phyloP scores from a whole-genome alignment of 352 stramenopile genomes.

The Saprolegnia parasitica region DNA sequence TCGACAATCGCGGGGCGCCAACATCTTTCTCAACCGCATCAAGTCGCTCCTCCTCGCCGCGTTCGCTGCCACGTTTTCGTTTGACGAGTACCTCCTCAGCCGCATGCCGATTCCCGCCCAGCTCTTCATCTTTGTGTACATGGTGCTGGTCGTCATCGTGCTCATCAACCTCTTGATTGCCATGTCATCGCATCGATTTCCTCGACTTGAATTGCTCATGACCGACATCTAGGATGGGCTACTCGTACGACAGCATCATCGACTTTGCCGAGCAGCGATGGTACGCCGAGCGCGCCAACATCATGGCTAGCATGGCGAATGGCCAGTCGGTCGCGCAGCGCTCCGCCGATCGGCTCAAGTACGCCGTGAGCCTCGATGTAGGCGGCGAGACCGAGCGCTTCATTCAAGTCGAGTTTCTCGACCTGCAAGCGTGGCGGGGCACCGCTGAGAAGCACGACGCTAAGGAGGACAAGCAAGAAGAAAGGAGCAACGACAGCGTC shows the following conservation, averaged over 20 bases:
- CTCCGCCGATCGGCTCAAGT: constrained; percentile 3
- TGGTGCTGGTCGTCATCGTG: constrained; percentile 60
- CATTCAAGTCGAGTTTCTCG: constrained; percentile 25
- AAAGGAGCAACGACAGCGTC: background rate
- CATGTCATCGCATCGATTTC: constrained; percentile 36
- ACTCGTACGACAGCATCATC: constrained; percentile 58
- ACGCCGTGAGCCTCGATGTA: constrained; percentile 20
- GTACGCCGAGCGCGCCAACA: constrained; percentile 58
- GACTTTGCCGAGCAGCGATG: constrained; percentile 55
- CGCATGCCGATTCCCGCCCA: constrained; percentile 37
- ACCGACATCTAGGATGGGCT: constrained; percentile 45
- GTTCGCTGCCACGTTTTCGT: constrained; percentile 58
- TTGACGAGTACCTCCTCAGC: constrained; percentile 49
- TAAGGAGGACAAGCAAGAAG: background rate
- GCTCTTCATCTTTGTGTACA: constrained; percentile 52
- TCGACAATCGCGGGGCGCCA: constrained; percentile 40
- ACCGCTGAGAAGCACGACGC: background rate
- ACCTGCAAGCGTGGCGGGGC: constrained; percentile 16
- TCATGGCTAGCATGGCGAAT: constrained; percentile 38
- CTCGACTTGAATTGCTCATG: background rate
- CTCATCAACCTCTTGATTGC: constrained; percentile 64
- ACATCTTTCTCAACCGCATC: constrained; percentile 38
- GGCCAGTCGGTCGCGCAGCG: background rate
- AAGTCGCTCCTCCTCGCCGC: constrained; percentile 49
- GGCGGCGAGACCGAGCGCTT: constrained; percentile 19